Evolutionary conservation across 495 filamentous ascomycete species (phyloP), one percentile per base, ranked within the genome.

Genomic region (Hyphodiscus hymeniophilus): DNA sequence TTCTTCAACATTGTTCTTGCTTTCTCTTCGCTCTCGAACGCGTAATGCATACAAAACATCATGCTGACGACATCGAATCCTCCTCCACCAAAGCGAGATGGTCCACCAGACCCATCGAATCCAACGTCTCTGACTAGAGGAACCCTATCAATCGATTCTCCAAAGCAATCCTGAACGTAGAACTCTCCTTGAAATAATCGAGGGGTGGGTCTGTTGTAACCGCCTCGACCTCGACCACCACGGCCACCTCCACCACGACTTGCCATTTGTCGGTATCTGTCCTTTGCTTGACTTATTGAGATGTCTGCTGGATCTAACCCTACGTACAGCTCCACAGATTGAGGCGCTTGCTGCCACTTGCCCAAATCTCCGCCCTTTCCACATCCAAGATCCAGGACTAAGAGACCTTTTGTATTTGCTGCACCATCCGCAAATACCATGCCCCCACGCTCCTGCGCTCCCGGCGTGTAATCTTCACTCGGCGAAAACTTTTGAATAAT

Each of bases 11-110:
- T 97, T 45, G 80, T 82, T 17, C 90, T 77, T 10, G 90, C 82
- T 62, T 95, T 94, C 5, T 74, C 74, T 63, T 97, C 87, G 49
- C 71, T 87, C 65, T 98, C 94, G 56, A 96, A 98, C 0, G 94
- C 90, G 60, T 98, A 98, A 67, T 98, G 92, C 80, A 98, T 94
- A 60, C 89, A 90, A 58, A 98, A 98, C 92, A 98, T 98, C 76
- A 94, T 95, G 47, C 84, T 85, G 39, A 98, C 91, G 11, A 97
- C 84, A 62, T 98, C 94, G 54, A 96, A 98, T 7, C 90, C 89
- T 32, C 87, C 83, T 1, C 80, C 79, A 11, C 79, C 63, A 48
- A 45, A 51, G 45, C 58, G 57, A 40, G 59, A 63, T 12, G 59
- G 39, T 45, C 75, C 77, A 72, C 72, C 57, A 48, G 72, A 67